Percentiles rank a stretch among this genome's conserved stretches.
Evolutionary conservation across 169 alveolate species (phyloP).

Genomic region (Amoebophrya sp.): DNA sequence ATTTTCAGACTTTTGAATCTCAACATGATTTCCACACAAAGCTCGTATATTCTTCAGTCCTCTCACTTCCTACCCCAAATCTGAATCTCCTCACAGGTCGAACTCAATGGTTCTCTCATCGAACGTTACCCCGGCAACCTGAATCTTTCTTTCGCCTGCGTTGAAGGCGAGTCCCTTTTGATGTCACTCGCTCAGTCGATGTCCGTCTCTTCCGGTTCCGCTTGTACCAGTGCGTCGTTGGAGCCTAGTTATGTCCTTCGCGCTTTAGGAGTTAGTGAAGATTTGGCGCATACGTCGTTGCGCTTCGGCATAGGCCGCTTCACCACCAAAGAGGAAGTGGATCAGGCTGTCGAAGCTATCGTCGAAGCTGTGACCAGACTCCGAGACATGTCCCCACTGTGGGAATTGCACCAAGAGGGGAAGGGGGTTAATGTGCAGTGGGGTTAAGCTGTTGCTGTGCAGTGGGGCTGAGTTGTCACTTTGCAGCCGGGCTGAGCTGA

Average conservation of each 20-base stretch:
- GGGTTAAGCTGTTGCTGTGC: no score
- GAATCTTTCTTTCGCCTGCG: slow-evolving; percentile 87
- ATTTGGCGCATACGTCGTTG: slow-evolving; percentile 91
- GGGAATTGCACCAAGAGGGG: slow-evolving; percentile 46
- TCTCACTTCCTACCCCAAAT: no score
- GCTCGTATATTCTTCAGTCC: no score
- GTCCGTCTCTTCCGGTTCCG: slow-evolving; percentile 69
- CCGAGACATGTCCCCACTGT: slow-evolving; percentile 47
- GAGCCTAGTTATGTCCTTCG: slow-evolving; percentile 84
- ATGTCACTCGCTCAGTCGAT: slow-evolving; percentile 50
- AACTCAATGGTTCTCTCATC: slow-evolving; percentile 52
- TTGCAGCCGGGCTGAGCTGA: no score
- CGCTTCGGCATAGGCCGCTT: slow-evolving; percentile 96
- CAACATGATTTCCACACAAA: no score
- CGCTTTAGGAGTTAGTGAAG: slow-evolving; percentile 92
- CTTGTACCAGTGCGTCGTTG: slow-evolving; percentile 78
- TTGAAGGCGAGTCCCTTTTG: slow-evolving; percentile 83
- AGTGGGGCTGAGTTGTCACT: no score
- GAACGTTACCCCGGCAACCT: slow-evolving; percentile 79
- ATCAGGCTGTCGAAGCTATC: slow-evolving; percentile 64
- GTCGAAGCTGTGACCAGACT: slow-evolving; percentile 44
- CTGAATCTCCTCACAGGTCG: slow-evolving; percentile 46
- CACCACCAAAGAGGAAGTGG: slow-evolving; percentile 88
- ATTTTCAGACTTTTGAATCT: no score
- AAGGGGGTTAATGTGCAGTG: background rate